Percentiles rank a stretch among this genome's conserved stretches.
These are phyloP conservation scores for Meredithiella fracta DNA, from an alignment of 2,329 filamentous ascomycete species.

Conservation along the genomic window DNA sequence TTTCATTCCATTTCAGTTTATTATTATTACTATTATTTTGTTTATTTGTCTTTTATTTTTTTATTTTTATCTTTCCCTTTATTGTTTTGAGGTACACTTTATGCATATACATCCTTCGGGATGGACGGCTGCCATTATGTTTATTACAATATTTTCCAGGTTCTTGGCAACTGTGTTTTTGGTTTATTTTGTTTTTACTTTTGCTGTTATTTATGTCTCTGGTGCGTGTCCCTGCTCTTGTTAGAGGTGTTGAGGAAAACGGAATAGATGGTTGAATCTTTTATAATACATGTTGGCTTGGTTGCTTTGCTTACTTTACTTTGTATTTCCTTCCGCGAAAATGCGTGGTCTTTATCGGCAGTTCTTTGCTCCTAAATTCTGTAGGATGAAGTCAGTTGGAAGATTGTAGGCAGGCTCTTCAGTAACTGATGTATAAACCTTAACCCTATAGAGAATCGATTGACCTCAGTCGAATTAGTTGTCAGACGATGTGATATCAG, in stretches of 20 bases:
- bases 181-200: not conserved
- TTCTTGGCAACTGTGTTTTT: not conserved
- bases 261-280: not conserved
- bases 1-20: not conserved
- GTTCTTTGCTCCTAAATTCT: no score
- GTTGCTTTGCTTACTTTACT: slow-evolving; percentile 1
- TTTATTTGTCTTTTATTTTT: slow-evolving; percentile 1
- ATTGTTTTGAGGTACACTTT: not conserved
- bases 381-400: no score
- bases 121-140: not conserved
- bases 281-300: not conserved
- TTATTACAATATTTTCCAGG: no score
- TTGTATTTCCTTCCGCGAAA: no score
- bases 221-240: no score
- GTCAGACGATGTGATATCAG: no score
- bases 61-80: slow-evolving; percentile 1
- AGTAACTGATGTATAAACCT: no score
- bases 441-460: no score
- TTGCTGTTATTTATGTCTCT: no score
- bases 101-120: not conserved
- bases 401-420: no score
- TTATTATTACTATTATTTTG: slow-evolving; percentile 6
- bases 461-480: no score
- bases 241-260: not conserved
- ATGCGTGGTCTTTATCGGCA: no score